Percentiles rank a stretch among this genome's conserved stretches.
Evolutionary conservation across 1,284 basidiomycete genomes (phyloP).

Genomic region (Apiotrichum siamense): DNA sequence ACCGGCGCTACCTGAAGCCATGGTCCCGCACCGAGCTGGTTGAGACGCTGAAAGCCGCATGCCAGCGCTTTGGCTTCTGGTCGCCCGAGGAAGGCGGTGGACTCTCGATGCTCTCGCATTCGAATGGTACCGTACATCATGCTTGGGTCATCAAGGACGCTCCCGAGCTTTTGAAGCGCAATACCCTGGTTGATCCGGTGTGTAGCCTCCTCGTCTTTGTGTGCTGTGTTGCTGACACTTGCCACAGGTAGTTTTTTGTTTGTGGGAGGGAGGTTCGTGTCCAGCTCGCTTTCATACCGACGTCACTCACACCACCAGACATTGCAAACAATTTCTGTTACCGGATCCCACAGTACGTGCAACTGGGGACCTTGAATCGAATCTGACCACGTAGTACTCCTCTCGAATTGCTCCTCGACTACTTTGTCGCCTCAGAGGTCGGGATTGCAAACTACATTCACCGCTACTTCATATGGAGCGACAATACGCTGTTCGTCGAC

Average conservation of each 20-base stretch:
- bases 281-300: background rate
- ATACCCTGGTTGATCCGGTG: conserved; percentile 82
- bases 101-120: conserved; percentile 75
- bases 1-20: conserved; percentile 64
- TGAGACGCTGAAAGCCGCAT: conserved; percentile 55
- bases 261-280: conserved; percentile 73
- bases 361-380: no score
- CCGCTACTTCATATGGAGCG: conserved; percentile 61
- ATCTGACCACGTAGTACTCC: no score
- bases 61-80: conserved; percentile 60
- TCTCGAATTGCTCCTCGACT: conserved; percentile 70
- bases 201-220: no score
- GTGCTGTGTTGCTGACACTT: no score
- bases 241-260: conserved; percentile 69
- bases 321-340: conserved; percentile 85
- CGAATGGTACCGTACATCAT: conserved; percentile 55
- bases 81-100: conserved; percentile 48
- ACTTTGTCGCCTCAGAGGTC: conserved; percentile 77
- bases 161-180: conserved; percentile 62
- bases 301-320: no score
- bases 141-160: conserved; percentile 63
- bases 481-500: conserved; percentile 82
- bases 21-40: conserved; percentile 60
- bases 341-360: conserved; percentile 54
- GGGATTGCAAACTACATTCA: conserved; percentile 79